These are phyloP conservation scores for Coprinopsis sp. DNA, from an alignment of 768 basidiomycete genomes.

Conservation along the genomic window DNA sequence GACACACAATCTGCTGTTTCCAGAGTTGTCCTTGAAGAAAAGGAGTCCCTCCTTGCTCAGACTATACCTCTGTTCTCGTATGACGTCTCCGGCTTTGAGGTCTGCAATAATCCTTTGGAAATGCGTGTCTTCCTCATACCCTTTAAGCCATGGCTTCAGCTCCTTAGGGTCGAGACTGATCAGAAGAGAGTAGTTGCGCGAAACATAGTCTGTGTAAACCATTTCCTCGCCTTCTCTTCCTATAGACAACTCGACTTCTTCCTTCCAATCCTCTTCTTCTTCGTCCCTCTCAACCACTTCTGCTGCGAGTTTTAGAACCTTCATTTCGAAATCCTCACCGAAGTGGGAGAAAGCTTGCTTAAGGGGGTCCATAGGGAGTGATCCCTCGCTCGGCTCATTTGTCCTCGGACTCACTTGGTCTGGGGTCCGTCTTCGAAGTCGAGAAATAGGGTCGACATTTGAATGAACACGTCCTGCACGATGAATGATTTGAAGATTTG, in stretches of 20 bases:
- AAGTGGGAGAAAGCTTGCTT: not conserved
- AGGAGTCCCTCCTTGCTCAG: slow-evolving; percentile 10
- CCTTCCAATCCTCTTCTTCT: not conserved
- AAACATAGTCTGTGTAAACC: too few relatives aligned
- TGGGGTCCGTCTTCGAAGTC: slow-evolving; percentile 21
- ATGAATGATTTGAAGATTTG: slow-evolving; percentile 31
- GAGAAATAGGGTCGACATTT: slow-evolving; percentile 36
- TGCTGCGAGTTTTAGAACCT: not conserved
- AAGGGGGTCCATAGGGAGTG: too few relatives aligned
- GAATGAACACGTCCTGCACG: slow-evolving; percentile 34
- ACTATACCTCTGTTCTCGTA: not conserved
- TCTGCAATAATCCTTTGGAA: not conserved
- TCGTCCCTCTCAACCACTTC: not conserved
- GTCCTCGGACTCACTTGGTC: slow-evolving; percentile 13
- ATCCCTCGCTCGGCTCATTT: too few relatives aligned
- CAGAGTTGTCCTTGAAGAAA: slow-evolving; percentile 21
- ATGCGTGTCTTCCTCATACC: not conserved
- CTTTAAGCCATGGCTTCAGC: too few relatives aligned
- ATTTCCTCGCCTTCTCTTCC: too few relatives aligned
- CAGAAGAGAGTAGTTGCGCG: too few relatives aligned
- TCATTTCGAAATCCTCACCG: not conserved
- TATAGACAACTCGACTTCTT: too few relatives aligned
- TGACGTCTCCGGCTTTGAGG: not conserved
- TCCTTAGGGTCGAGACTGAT: too few relatives aligned
- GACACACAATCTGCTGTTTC: slow-evolving; percentile 25